Base-by-base conservation (phyloP, 345 rosid species). In the Zanthoxylum bungeanum region DNA sequence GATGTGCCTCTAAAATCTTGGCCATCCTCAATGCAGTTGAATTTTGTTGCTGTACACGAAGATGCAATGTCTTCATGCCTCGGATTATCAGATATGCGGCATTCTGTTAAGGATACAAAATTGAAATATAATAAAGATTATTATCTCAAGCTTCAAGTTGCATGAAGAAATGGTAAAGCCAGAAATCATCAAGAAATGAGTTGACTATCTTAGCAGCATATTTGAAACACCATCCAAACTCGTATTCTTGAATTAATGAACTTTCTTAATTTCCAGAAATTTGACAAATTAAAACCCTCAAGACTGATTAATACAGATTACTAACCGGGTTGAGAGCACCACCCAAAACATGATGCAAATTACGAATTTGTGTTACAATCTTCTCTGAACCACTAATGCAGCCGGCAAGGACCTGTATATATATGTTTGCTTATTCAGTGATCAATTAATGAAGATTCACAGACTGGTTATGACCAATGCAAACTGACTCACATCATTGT, bases 31-130 rank as follows among this genome's bases (percentile, higher is more conserved):
- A 70, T 56, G 92, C 99, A 34, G 99, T 95, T 22, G 89, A 85
- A 80, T 95, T 95, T 74, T 95, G 98, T 85, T 89, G 96, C 92
- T 80, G 87, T 88, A 95, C 94, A 86, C 97, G 98, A 84, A 95
- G 99, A 86, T 95, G 91, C 88, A 95, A 78, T 50, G 99, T 95
- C 92, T 95, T 95, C 96, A 95, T 95, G 91, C 99, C 99, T 76
- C 97, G 93, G 78, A 91, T 91, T 66, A 95, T 81, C 83, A 92
- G 87, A 78, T 91, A 95, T 0, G 98, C 91, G 50, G 99, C 99
- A 74, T 89, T 89, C 99, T 92, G 85, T 77, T 27, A 60, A 72
- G 5, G 5, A n/a, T n/a, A n/a, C n/a, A n/a, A n/a, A n/a, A n/a
- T n/a, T n/a, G 36, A 28, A 50, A 59, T 37, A 31, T 34, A n/a